These are phyloP conservation scores for Rhizopogon roseolus DNA, from an alignment of 768 basidiomycete species.

Conservation along the genomic window DNA sequence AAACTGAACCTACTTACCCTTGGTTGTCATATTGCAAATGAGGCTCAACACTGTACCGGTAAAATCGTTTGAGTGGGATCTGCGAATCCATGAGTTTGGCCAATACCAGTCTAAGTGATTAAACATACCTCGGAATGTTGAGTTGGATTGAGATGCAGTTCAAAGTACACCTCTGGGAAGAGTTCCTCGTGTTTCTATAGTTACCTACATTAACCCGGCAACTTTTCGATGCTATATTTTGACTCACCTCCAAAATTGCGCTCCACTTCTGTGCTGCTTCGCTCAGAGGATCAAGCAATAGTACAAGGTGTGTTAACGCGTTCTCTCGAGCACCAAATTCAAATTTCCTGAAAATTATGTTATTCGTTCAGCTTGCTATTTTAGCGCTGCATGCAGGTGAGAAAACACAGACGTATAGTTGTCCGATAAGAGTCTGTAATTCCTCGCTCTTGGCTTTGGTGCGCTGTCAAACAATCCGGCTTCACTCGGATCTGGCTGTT, in stretches of 20 bases:
- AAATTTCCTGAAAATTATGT: constrained; percentile 47
- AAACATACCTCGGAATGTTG: constrained; percentile 57
- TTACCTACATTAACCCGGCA: neutral
- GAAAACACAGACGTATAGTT: constrained; percentile 55
- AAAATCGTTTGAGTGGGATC: constrained; percentile 92
- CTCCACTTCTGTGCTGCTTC: constrained; percentile 86
- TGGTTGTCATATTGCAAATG: constrained; percentile 57
- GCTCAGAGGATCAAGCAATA: constrained; percentile 81
- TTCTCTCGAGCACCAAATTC: constrained; percentile 60
- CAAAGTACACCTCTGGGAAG: constrained; percentile 60
- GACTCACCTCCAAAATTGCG: constrained; percentile 62
- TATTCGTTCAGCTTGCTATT: constrained; percentile 1
- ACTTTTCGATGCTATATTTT: neutral
- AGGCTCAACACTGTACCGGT: constrained; percentile 68
- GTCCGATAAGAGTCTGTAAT: constrained; percentile 56
- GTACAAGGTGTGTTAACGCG: constrained; percentile 65
- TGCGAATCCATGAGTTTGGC: constrained; percentile 24
- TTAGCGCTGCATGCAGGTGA: neutral
- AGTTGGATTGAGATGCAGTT: constrained; percentile 78
- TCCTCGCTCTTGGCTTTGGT: constrained; percentile 50
- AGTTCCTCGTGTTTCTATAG: constrained; percentile 26
- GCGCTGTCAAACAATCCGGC: constrained; percentile 67
- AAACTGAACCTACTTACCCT: constrained; percentile 43
- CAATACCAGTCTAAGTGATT: neutral
- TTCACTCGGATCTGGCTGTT: constrained; percentile 69